Base-by-base conservation (phyloP, 257 asterid species). In the Cruciata laevipes region DNA sequence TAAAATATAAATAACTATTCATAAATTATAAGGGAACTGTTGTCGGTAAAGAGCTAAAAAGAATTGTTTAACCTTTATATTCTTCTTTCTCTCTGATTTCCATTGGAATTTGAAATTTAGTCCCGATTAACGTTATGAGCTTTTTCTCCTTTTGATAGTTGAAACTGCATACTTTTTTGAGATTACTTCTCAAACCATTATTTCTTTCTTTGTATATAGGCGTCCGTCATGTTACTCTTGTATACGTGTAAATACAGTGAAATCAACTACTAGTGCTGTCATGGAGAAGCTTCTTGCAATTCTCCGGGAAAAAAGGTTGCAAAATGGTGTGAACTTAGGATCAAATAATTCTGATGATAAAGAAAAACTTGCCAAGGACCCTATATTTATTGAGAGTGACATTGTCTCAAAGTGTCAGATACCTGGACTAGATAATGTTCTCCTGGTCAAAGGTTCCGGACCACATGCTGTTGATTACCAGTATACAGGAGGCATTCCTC, bases 151-250 rank as follows among this genome's bases (percentile, higher is more conserved):
- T 66, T n/a, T 53, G n/a, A 23, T 23, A 18, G 40, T 53, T 51
- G 64, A 71, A 49, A 30, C 13, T 23, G 33, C 32, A 40, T 24
- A 69, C 33, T 49, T 61, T 49, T 30, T 42, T 52, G 11, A 33
- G 30, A 59, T 30, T 30, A 20, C 27, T 40, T 27, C 38, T 20
- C 25, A n/a, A 32, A 18, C 40, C 32, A 17, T 27, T 58, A 62
- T 49, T 64, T 38, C 18, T 32, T 12, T 27, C 64, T 44, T 18
- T 67, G n/a, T 70, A 12, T 75, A 68, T 75, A 93, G 99, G 95
- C 87, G 74, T 32, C 97, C 99, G 1, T 90, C 99, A 0, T 83
- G 95, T 77, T 93, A 93, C 87, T 88, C 99, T 38, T 93, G 99
- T 78, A 69, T 90, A 61, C 96, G 97, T 71, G 99, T 90, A 67